Conservation (phyloP, 192 early-diverging fungal genomes). For the Coemansia nantahalensis region DNA sequence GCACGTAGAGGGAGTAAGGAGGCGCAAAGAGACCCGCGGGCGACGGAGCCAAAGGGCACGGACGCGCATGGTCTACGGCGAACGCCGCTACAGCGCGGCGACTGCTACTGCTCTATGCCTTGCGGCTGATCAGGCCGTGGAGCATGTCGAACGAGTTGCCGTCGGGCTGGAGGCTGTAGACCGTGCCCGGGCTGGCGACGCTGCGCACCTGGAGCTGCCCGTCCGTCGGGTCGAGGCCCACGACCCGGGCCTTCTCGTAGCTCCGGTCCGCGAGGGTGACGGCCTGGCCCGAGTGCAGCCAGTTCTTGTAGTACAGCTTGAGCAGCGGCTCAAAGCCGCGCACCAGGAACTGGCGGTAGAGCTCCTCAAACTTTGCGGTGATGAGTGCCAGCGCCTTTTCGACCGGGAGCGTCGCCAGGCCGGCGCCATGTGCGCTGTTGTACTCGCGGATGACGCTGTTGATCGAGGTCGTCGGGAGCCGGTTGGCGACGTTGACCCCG, state of each 20-base stretch:
- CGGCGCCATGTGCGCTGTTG: slow-evolving; percentile 51
- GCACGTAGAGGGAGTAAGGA: too few relatives aligned
- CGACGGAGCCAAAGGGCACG: too few relatives aligned
- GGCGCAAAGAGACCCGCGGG: too few relatives aligned
- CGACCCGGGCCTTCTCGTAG: slow-evolving; percentile 62
- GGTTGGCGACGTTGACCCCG: slow-evolving; percentile 85
- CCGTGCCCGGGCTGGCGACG: slow-evolving; percentile 52
- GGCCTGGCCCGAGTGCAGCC: slow-evolving; percentile 80
- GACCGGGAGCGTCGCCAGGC: slow-evolving; percentile 36
- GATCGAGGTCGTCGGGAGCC: slow-evolving; percentile 80
- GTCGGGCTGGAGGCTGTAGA: slow-evolving; percentile 86
- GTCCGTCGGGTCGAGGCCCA: slow-evolving; percentile 70
- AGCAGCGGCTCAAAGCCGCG: slow-evolving; percentile 71
- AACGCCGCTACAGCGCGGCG: too few relatives aligned
- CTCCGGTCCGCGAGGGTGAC: slow-evolving; percentile 64
- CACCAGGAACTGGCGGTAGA: slow-evolving; percentile 71
- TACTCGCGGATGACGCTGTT: slow-evolving; percentile 72
- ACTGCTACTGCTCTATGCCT: slow-evolving; percentile 21
- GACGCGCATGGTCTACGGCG: too few relatives aligned
- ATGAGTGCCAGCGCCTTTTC: slow-evolving; percentile 54
- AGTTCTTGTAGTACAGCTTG: slow-evolving; percentile 74
- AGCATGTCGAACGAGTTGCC: slow-evolving; percentile 99
- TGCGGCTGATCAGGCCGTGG: slow-evolving; percentile 78
- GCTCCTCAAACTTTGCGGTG: slow-evolving; percentile 68
- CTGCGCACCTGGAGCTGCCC: slow-evolving; percentile 74